Conservation (phyloP, 1,284 basidiomycete species). For the Schizophyllum commune region DNA sequence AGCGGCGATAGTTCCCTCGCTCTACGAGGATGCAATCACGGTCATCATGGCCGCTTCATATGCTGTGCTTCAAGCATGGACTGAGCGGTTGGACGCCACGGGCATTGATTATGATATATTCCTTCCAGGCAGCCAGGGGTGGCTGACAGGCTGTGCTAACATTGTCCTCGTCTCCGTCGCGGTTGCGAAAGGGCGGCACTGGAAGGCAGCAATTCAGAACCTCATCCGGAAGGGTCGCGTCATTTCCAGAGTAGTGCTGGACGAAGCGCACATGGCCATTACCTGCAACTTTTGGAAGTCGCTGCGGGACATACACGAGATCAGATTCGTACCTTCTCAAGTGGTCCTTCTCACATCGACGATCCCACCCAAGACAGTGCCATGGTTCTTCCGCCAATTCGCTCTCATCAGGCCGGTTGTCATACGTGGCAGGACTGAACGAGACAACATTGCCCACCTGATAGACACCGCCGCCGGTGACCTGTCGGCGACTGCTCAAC, state of each 20-base stretch:
- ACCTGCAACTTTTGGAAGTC: background rate
- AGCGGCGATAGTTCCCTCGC: background rate
- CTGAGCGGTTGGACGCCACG: background rate
- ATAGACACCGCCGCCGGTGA: background rate
- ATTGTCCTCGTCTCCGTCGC: background rate
- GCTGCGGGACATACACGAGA: background rate
- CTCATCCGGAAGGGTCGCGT: background rate
- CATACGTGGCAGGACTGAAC: background rate
- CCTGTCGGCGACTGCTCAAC: background rate
- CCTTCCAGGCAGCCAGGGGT: background rate
- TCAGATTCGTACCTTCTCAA: background rate
- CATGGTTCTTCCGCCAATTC: background rate
- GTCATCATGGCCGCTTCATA: background rate
- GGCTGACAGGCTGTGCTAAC: background rate
- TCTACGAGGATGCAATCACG: background rate
- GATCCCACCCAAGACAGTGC: background rate
- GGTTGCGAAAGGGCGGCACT: background rate
- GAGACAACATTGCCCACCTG: background rate
- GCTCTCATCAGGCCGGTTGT: background rate
- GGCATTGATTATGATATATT: background rate
- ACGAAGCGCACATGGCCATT: background rate
- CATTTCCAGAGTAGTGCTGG: background rate
- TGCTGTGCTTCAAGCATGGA: background rate
- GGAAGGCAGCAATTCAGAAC: background rate
- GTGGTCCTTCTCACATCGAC: background rate